Percentiles rank a stretch among this genome's conserved stretches.
Conservation (phyloP, 768 basidiomycete genomes). For the Mycena chlorophos region DNA sequence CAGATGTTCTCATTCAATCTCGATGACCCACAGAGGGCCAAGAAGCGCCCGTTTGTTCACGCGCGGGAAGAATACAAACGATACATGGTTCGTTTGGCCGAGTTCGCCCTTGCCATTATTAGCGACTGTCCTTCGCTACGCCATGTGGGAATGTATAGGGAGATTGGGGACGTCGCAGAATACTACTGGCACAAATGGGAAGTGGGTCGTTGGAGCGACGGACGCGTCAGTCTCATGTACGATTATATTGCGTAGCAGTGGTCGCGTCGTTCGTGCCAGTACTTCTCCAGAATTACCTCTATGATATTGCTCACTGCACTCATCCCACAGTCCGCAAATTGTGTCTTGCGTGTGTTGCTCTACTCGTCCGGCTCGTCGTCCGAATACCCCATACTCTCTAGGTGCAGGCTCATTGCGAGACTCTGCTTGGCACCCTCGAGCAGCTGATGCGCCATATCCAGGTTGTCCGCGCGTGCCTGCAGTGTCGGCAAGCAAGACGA, state of each 20-base stretch:
- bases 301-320: not conserved
- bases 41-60: not conserved
- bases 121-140: not conserved
- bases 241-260: too few species aligned
- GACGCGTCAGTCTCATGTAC: too few species aligned
- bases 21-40: not conserved
- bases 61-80: too few species aligned
- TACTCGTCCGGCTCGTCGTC: conserved; percentile 10
- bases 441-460: conserved; percentile 49
- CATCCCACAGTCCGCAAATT: not conserved
- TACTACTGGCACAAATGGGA: not conserved
- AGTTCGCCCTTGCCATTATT: not conserved
- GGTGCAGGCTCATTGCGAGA: conserved; percentile 43
- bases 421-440: conserved; percentile 54
- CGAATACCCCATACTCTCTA: conserved; percentile 42
- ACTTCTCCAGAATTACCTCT: too few species aligned
- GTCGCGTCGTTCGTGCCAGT: too few species aligned
- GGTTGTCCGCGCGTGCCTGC: conserved; percentile 45
- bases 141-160: not conserved
- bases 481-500: conserved; percentile 49
- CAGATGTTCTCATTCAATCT: not conserved
- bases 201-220: not conserved
- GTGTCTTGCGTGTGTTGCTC: too few species aligned
- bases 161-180: not conserved
- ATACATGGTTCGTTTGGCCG: not conserved